phyloP scores from a whole-genome alignment of 768 basidiomycete genomes.

The Mrakia blollopis region DNA sequence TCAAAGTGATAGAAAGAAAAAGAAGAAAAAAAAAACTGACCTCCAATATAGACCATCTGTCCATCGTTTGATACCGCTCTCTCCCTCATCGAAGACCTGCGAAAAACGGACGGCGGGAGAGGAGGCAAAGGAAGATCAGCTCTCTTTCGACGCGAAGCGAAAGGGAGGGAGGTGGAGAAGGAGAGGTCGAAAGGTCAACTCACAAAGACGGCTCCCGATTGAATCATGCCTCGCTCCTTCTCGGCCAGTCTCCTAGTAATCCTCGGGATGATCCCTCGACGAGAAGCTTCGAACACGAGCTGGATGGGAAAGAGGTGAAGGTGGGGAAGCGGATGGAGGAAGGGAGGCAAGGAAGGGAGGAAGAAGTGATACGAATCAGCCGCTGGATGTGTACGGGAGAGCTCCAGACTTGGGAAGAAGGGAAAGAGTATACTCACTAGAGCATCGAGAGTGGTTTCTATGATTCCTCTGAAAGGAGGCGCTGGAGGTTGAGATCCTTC shows the following conservation, averaged over 20 bases:
- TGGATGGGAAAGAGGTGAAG: neutral
- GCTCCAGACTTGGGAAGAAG: neutral
- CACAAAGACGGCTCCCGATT: constrained; percentile 29
- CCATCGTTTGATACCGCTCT: constrained; percentile 39
- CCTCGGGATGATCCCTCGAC: constrained; percentile 75
- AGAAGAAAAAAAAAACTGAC: neutral
- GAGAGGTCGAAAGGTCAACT: neutral
- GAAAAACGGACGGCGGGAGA: neutral
- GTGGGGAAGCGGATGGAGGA: neutral
- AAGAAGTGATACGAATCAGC: neutral
- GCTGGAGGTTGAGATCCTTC: neutral
- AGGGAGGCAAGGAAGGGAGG: neutral
- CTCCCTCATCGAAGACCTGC: constrained; percentile 30
- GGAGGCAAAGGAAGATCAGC: neutral
- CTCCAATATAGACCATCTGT: constrained; percentile 21
- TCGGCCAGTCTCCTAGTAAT: constrained; percentile 21
- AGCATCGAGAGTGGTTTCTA: constrained; percentile 91
- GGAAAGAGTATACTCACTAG: constrained; percentile 51
- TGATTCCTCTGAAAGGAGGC: constrained; percentile 55
- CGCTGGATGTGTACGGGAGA: no score
- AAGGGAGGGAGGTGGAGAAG: neutral
- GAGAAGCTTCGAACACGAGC: constrained; percentile 81
- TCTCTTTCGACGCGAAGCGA: constrained; percentile 14
- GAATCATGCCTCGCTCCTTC: constrained; percentile 25
- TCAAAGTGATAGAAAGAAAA: no score